Base-by-base conservation (phyloP, 2,329 filamentous ascomycete species). In the Eutypella sp. region DNA sequence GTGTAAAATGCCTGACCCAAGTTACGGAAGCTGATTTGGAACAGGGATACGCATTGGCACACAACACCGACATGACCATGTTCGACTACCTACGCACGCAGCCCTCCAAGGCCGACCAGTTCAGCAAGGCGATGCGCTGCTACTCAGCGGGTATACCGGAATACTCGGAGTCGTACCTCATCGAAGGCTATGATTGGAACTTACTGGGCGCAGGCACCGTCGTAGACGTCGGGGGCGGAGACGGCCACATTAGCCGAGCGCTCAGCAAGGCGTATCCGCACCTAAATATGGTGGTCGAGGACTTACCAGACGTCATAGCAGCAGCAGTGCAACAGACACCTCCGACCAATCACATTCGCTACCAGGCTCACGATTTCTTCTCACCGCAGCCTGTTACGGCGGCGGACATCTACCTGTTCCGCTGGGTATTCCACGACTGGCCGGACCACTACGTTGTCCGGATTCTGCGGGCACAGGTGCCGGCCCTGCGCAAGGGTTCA, bases 401-500 rank as follows among this genome's bases (percentile, higher is more conserved):
- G n/a, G 42, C 34, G 16, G 34, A 37, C 34, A 11, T 37, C 34
- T 37, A 37, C 18, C 16, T 37, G n/a, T 37, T 37, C 34, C 18
- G 20, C 16, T 19, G 20, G 18, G 34, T 37, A n/a, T 22, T 37
- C 34, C 34, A 37, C 34, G 34, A 37, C 18, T 37, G 34, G 34
- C 34, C 34, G 2, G 34, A 43, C 40, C 45, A 46, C 13, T 46
- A 31, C 5, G 29, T 46, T 6, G n/a, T 46, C 7, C 19, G 39
- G 20, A 46, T 46, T 15, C 16, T 42, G n/a, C 19, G 19, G 22
- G 44, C 29, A 19, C 44, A 46, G 44, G 40, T 46, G 11, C 44
- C 40, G 29, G 44, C 20, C 23, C n/a, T n/a, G n/a, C n/a, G n/a
- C n/a, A n/a, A n/a, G n/a, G n/a, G n/a, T n/a, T n/a, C n/a, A n/a